Evolutionary conservation across 176 grass and related monocot genomes (phyloP).

Genomic region (Rhynchospora pubera): DNA sequence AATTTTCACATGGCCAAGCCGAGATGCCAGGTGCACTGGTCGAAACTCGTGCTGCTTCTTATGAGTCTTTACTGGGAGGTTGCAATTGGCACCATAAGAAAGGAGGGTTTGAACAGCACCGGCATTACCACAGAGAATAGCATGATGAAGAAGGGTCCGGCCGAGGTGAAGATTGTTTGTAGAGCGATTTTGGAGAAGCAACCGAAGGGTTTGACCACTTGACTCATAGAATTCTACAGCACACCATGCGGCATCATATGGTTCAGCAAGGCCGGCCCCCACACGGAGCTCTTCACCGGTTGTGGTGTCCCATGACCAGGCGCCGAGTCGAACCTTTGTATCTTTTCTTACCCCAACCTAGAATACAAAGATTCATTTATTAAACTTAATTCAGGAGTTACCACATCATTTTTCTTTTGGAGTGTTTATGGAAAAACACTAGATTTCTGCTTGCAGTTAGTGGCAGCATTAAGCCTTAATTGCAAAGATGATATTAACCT

Average conservation of each 20-base stretch:
- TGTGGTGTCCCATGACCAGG: slow-evolving; percentile 84
- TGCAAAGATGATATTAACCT: neutral
- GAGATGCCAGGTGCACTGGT: slow-evolving; percentile 62
- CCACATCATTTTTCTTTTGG: neutral
- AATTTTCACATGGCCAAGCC: slow-evolving; percentile 50
- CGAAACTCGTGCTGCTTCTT: slow-evolving; percentile 36
- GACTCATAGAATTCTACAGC: slow-evolving; percentile 90
- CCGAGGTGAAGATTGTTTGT: slow-evolving; percentile 33
- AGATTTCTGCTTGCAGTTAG: neutral
- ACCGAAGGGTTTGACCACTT: slow-evolving; percentile 49
- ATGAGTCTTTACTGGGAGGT: slow-evolving; percentile 47
- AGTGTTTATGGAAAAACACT: neutral
- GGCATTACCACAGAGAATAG: slow-evolving; percentile 68
- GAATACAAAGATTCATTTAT: neutral
- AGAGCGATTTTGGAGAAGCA: slow-evolving; percentile 63
- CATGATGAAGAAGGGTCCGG: slow-evolving; percentile 78
- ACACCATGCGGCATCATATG: slow-evolving; percentile 76
- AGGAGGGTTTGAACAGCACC: slow-evolving; percentile 55
- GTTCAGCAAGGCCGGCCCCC: slow-evolving; percentile 77
- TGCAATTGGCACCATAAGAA: slow-evolving; percentile 39
- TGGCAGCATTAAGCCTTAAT: neutral
- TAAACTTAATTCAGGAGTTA: neutral
- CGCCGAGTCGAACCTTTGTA: slow-evolving; percentile 63
- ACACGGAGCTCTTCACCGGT: slow-evolving; percentile 91
- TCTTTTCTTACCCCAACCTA: slow-evolving; percentile 67